Percentiles rank a stretch among this genome's conserved stretches.
Evolutionary conservation across 1,284 basidiomycete species (phyloP).

Genomic region (Crepidotus sp.): DNA sequence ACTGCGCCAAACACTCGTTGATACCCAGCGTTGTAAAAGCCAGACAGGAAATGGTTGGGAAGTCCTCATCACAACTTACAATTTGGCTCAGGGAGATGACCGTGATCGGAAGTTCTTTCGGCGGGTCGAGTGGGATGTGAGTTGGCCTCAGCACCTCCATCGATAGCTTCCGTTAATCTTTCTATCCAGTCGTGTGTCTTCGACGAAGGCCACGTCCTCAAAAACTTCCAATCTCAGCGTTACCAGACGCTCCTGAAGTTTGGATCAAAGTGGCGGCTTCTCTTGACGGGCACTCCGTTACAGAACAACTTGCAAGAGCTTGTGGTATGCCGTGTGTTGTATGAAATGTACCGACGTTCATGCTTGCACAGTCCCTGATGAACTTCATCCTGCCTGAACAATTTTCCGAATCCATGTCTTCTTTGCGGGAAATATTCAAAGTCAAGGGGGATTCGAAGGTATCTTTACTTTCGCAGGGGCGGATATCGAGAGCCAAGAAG

Average conservation of each 20-base stretch:
- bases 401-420: slow-evolving; percentile 69
- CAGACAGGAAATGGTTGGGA: slow-evolving; percentile 65
- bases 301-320: slow-evolving; percentile 92
- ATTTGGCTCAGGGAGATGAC: slow-evolving; percentile 81
- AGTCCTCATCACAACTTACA: slow-evolving; percentile 95
- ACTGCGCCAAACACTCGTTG: slow-evolving; percentile 65
- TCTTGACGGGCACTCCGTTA: slow-evolving; percentile 93
- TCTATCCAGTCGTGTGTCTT: slow-evolving; percentile 76
- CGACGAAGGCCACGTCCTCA: slow-evolving; percentile 93
- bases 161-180: not conserved
- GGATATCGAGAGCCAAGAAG: slow-evolving; percentile 90
- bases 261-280: slow-evolving; percentile 80
- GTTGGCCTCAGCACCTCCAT: slow-evolving; percentile 23
- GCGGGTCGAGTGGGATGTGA: slow-evolving; percentile 84
- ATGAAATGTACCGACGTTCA: slow-evolving; percentile 7
- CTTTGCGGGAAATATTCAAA: slow-evolving; percentile 93
- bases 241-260: slow-evolving; percentile 86
- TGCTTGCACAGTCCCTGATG: slow-evolving; percentile 70
- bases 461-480: slow-evolving; percentile 80
- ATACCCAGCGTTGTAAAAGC: slow-evolving; percentile 40
- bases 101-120: slow-evolving; percentile 90
- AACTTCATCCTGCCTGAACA: slow-evolving; percentile 96
- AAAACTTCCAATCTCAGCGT: slow-evolving; percentile 94
- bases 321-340: slow-evolving; percentile 54
- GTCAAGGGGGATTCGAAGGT: slow-evolving; percentile 84